Conservation (phyloP, 208 protist genomes). For the Angomonas deanei region DNA sequence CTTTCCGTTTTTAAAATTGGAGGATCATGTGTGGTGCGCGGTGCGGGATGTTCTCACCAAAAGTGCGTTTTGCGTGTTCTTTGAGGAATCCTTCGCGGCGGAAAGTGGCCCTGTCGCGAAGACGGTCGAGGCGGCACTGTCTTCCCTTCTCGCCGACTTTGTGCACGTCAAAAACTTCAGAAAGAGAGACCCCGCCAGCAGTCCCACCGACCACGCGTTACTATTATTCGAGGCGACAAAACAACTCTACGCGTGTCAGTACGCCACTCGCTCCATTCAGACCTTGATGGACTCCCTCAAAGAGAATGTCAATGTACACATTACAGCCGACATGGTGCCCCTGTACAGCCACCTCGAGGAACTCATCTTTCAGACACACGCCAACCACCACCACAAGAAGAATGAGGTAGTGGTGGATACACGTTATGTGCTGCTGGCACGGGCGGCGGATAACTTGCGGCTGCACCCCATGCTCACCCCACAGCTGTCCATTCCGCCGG, state of each 20-base stretch:
- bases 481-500: slow-evolving; percentile 75
- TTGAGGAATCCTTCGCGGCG: neutral
- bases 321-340: slow-evolving; percentile 22
- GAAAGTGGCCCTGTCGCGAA: slow-evolving; percentile 5
- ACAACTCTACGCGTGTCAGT: slow-evolving; percentile 35
- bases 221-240: slow-evolving; percentile 31
- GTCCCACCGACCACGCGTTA: too few species aligned
- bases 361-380: slow-evolving; percentile 11
- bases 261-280: slow-evolving; percentile 43
- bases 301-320: slow-evolving; percentile 49
- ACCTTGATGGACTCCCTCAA: slow-evolving; percentile 29
- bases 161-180: slow-evolving; percentile 37
- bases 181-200: slow-evolving; percentile 25
- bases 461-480: slow-evolving; percentile 66
- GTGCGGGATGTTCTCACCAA: neutral
- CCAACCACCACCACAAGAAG: slow-evolving; percentile 33
- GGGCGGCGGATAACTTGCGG: slow-evolving; percentile 64
- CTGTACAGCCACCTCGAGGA: slow-evolving; percentile 23
- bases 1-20: neutral
- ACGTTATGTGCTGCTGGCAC: slow-evolving; percentile 38
- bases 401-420: slow-evolving; percentile 63
- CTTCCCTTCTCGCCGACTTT: slow-evolving; percentile 38
- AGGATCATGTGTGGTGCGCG: neutral
- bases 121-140: slow-evolving; percentile 36
- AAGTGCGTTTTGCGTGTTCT: neutral